Base-by-base conservation (phyloP, 331 rosid species). In the Pyracantha coccinea region DNA sequence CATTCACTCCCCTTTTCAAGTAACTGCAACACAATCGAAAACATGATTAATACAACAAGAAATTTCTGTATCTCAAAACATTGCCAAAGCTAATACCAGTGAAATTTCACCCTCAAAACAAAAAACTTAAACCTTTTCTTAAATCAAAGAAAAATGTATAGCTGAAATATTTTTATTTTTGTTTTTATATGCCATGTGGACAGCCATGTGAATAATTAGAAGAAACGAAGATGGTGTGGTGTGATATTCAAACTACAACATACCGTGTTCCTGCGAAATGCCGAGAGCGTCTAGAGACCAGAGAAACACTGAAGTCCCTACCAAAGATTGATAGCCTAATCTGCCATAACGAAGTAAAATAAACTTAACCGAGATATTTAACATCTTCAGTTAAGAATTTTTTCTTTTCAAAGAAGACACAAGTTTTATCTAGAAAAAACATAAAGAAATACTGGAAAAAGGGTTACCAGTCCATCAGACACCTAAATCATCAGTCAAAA, bases 191-290 rank as follows among this genome's bases (percentile, higher is more conserved):
- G 75, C 66, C 29, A 7, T 32, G 31, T 5, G 7, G 21, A 71
- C 32, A 31, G 20, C 23, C 35, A 35, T 23, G 17, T 31, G 13
- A 24, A 72, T 8, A 72, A 72, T 54, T 9, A 72, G 13, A 24
- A 15, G 67, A 33, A 70, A 23, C 23, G 76, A 66, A 75, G 44
- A 57, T 10, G 35, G 38, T 35, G 69, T 27, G 5, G 25, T 12
- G 12, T 61, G 11, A 61, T 61, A 24, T 13, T 32, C 62, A 54
- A 70, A 28, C 4, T 35, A 63, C 38, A 55, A 62, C 82, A 82
- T 80, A 94, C 98, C 97, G 99, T 76, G 99, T 94, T 83, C 99
- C 99, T 17, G 99, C 99, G 85, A 94, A 94, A 86, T 94, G 99
- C 68, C 97, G 90, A 76, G 99, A 94, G 70, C 99, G 95, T 68